Base-by-base conservation (phyloP, 768 basidiomycete genomes). In the Punctularia strigosozonata region DNA sequence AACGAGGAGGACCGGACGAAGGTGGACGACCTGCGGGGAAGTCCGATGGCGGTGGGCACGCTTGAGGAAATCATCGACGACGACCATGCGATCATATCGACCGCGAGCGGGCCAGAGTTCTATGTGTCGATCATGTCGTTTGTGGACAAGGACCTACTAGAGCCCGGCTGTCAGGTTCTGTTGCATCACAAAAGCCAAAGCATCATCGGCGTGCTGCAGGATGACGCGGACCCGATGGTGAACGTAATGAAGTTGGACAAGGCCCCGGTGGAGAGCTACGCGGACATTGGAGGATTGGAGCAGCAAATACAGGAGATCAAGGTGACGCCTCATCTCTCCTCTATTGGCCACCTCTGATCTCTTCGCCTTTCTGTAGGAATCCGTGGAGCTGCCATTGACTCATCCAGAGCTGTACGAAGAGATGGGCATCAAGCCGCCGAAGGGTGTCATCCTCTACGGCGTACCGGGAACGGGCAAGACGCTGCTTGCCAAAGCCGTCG, bases 361-460 rank as follows among this genome's bases (percentile, higher is more conserved):
- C 31, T 14, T 25, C 43, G 6, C 22, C 23, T 31, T 31, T n/a
- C 18, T 35, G 18, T 44, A 91, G 86, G 95, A 99, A 81, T 88
- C 95, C 12, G 94, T 98, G 33, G 95, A 98, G 61, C 72, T 98
- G 23, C 95, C 95, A 0, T 67, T 99, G 18, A 98, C 94, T 6
- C 95, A 98, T 56, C 95, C 95, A 3, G 95, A 99, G 55, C 64
- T 98, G 26, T 99, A 98, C 62, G 94, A 98, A 61, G 94, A 98
- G 67, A 98, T 99, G 95, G 95, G 95, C 40, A 98, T 99, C 61
- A 85, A 85, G 51, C 95, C 94, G n/a, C 95, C 95, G 17, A 98
- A 98, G 59, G 95, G 95, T 64, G 94, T 99, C 55, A 98, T 99
- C 48, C 74, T 99, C 1, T 99, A 98, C 53, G 95, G 95, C 47